Evolutionary conservation across 1,284 basidiomycete genomes (phyloP), one percentile per base, ranked within the genome.

Genomic region (Leccinum subrobustum): DNA sequence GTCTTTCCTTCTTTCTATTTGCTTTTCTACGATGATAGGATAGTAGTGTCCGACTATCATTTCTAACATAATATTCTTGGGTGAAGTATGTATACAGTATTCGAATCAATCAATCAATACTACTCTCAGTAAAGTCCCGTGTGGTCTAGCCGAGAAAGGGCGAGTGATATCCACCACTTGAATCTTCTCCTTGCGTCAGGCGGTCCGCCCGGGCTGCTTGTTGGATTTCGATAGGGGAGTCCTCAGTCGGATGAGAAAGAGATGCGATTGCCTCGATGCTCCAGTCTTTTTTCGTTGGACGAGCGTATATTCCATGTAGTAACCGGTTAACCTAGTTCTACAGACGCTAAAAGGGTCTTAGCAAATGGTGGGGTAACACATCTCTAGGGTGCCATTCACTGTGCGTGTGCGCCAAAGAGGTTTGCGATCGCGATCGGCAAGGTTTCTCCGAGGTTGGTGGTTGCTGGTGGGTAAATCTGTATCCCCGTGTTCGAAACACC

Each of bases 31-130:
- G 60, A 50, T 63, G 59, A 54, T 62, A 63, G 47, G 58, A 67
- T 48, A 61, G 48, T 66, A 55, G 54, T 51, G 39, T 62, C 50
- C 29, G 39, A 39, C 57, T 68, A 57, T 66, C 61, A 37, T 55
- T 50, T 5, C 48, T 51, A 51, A 51, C 25, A 51, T 69, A 65
- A 67, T 69, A 27, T 65, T 65, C 59, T 63, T 65, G 62, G 7
- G 16, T 14, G 44, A 56, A 25, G 25, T 54, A 65, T 65, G 48
- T 65, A 59, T 58, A 20, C 44, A 11, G 6, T 47, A 47, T 14
- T 47, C 25, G 48, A 51, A 51, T 51, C 12, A 18, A 51, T 37
- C 8, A 16, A 61, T 54, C 50, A 52, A 52, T 47, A 23, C 44
- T 47, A 23, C 20, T 20, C n/a, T 47, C 12, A 47, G 18, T 47